Conservation (phyloP, 805 yeast genomes). For the Barnettozyma sucrosica region DNA sequence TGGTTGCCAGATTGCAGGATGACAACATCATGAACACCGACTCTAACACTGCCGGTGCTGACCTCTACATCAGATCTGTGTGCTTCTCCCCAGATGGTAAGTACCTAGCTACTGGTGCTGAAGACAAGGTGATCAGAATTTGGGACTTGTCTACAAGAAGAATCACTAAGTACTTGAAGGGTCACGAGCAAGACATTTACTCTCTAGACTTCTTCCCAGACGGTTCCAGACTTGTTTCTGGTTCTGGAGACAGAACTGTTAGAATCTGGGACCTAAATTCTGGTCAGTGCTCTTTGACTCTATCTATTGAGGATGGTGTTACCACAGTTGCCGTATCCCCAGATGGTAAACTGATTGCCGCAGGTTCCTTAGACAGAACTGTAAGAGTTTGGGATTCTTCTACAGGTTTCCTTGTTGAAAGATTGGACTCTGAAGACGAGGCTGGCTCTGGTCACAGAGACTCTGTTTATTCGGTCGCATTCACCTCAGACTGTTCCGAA, state of each 20-base stretch:
- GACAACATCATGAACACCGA: slow-evolving; percentile 49
- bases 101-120: slow-evolving; percentile 90
- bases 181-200: slow-evolving; percentile 97
- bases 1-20: slow-evolving; percentile 81
- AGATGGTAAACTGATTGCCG: slow-evolving; percentile 89
- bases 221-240: slow-evolving; percentile 89
- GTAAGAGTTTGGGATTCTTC: slow-evolving; percentile 96
- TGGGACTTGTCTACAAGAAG: slow-evolving; percentile 90
- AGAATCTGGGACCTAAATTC: slow-evolving; percentile 92
- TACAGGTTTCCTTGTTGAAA: slow-evolving; percentile 85
- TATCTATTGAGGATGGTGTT: slow-evolving; percentile 94
- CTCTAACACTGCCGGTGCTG: slow-evolving; percentile 47
- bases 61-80: slow-evolving; percentile 88
- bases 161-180: slow-evolving; percentile 79
- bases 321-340: slow-evolving; percentile 97
- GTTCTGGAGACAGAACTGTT: slow-evolving; percentile 94
- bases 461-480: slow-evolving; percentile 91
- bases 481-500: slow-evolving; percentile 85
- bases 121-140: slow-evolving; percentile 83
- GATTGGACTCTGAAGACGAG: slow-evolving; percentile 85
- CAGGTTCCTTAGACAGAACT: slow-evolving; percentile 91
- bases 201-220: slow-evolving; percentile 92
- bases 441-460: slow-evolving; percentile 92
- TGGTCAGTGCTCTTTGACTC: slow-evolving; percentile 82
- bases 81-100: slow-evolving; percentile 95